Conservation (phyloP, 371 early-diverging fungal species). For the Rhizopus microsporus region DNA sequence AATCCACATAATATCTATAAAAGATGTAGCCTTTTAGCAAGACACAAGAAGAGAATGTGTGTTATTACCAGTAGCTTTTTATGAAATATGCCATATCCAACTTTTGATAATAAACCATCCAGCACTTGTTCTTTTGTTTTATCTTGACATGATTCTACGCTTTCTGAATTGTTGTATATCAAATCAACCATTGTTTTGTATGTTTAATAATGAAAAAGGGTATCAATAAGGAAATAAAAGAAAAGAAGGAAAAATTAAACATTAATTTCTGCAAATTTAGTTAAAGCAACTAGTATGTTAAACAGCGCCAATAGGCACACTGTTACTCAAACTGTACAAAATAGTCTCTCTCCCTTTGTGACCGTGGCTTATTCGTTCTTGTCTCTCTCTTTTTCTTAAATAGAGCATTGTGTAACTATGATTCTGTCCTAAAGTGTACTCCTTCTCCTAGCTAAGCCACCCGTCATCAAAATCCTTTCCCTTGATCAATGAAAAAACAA, state of each 20-base stretch:
- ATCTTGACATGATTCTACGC: background rate
- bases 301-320: too few species aligned
- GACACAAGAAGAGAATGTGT: background rate
- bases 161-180: background rate
- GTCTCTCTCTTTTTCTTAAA: too few species aligned
- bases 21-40: constrained; percentile 1
- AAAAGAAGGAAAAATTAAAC: too few species aligned
- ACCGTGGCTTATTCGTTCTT: too few species aligned
- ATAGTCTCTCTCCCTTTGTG: too few species aligned
- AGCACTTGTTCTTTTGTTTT: constrained; percentile 35
- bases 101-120: constrained; percentile 63
- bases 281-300: too few species aligned
- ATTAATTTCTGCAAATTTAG: too few species aligned
- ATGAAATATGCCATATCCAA: constrained; percentile 81
- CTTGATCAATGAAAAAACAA: background rate
- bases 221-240: background rate
- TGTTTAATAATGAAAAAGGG: background rate
- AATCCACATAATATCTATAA: constrained; percentile 72
- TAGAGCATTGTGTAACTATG: too few species aligned
- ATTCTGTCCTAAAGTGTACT: too few species aligned
- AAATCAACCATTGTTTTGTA: background rate
- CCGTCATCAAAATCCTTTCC: too few species aligned
- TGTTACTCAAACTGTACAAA: too few species aligned
- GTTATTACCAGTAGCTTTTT: constrained; percentile 65
- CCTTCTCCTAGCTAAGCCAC: too few species aligned